Evolutionary conservation across 2,329 filamentous ascomycete species (phyloP).

Genomic region (Harringtonia lauricola): DNA sequence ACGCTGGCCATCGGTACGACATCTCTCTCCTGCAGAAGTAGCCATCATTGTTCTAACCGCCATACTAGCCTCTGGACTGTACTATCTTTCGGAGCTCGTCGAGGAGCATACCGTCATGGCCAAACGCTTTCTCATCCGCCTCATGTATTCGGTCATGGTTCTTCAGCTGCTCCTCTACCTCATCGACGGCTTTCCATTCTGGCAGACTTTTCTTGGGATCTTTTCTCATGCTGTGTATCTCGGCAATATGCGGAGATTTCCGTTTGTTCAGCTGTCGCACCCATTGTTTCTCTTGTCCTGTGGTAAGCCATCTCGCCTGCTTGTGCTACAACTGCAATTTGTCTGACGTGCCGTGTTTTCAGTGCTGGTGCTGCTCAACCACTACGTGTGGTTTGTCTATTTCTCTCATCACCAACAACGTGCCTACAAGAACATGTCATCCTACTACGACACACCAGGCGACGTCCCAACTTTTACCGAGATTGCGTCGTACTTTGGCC

Average conservation of each 20-base stretch:
- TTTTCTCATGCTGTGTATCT: conserved; percentile 76
- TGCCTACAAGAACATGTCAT: conserved; percentile 45
- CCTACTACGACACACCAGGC: conserved; percentile 50
- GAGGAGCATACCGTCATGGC: conserved; percentile 94
- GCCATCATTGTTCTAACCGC: not conserved
- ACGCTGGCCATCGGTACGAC: conserved; percentile 77
- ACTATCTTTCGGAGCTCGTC: conserved; percentile 95
- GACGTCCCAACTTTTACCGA: conserved; percentile 77
- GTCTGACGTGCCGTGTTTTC: not conserved
- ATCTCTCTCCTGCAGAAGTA: too few relatives aligned
- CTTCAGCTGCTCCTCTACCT: conserved; percentile 65
- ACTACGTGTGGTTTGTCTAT: conserved; percentile 92
- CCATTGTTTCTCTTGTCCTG: conserved; percentile 80
- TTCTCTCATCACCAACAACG: conserved; percentile 58
- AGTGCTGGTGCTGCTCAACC: conserved; percentile 79
- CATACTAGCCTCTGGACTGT: conserved; percentile 74
- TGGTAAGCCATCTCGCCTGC: conserved; percentile 35
- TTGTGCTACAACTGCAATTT: not conserved
- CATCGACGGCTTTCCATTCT: conserved; percentile 76
- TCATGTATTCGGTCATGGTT: conserved; percentile 74
- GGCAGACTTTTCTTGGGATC: conserved; percentile 63
- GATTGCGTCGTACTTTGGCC: conserved; percentile 89
- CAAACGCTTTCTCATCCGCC: conserved; percentile 70
- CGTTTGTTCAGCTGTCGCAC: conserved; percentile 74
- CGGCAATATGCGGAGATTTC: conserved; percentile 68